Evolutionary conservation across 208 protist genomes (phyloP).

Genomic region (Trichomonas gallinae): DNA sequence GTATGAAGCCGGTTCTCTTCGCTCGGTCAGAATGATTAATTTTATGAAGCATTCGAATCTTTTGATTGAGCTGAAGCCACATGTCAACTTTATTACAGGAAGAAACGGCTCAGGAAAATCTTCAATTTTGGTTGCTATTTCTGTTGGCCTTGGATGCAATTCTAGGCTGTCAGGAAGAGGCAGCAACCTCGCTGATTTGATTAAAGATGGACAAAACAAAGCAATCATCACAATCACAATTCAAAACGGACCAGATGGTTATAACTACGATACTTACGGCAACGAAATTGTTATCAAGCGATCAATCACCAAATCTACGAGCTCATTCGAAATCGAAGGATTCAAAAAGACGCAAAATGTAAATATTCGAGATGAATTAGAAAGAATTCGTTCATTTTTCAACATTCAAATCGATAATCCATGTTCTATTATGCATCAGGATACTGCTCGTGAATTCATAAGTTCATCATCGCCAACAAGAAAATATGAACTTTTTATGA

Average conservation of each 20-base stretch:
- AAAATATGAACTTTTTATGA: conserved; percentile 22
- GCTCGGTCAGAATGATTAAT: neutral
- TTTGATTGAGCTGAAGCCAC: neutral
- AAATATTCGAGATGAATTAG: neutral
- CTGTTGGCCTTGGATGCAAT: conserved; percentile 19
- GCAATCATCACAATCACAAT: neutral
- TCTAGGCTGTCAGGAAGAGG: neutral
- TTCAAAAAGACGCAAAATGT: neutral
- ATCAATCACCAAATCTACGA: neutral
- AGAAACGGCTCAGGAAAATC: conserved; percentile 6
- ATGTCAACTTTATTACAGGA: neutral
- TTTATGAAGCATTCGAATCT: conserved; percentile 2
- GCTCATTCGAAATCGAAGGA: neutral
- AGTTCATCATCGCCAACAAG: neutral
- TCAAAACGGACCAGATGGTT: neutral
- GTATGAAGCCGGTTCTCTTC: neutral
- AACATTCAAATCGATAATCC: conserved; percentile 19
- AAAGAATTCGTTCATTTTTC: neutral
- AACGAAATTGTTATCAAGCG: neutral
- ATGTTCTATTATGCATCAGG: conserved; percentile 19
- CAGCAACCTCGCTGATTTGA: neutral
- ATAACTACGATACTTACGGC: neutral
- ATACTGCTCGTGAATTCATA: conserved; percentile 13
- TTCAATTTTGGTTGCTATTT: neutral
- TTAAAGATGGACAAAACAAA: neutral